A percentile compares a stretch with the other conserved stretches of the same genome.
Evolutionary conservation across 2,329 filamentous ascomycete species (phyloP).

Genomic region (Fusarium buxicola): DNA sequence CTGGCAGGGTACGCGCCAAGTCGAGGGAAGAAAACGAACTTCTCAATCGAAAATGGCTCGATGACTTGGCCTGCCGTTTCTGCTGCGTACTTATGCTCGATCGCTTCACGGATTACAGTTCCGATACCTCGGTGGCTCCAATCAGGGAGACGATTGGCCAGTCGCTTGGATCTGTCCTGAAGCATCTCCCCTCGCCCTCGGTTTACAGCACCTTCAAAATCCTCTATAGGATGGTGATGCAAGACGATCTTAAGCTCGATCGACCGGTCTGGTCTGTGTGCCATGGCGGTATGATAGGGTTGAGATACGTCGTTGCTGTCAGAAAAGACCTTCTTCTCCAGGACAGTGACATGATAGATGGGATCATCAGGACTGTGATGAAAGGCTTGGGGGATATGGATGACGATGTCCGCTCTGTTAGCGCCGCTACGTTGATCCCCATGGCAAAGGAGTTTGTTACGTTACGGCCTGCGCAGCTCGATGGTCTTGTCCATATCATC

Average conservation of each 20-base stretch:
- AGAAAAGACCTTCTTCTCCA: conserved; percentile 90
- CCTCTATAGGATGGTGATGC: conserved; percentile 91
- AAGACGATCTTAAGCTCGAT: conserved; percentile 80
- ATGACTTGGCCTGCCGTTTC: conserved; percentile 93
- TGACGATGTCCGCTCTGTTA: conserved; percentile 96
- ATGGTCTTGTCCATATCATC: conserved; percentile 89
- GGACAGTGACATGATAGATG: conserved; percentile 88
- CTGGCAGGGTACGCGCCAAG: conserved; percentile 80
- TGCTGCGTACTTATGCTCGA: conserved; percentile 98
- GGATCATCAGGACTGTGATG: conserved; percentile 92
- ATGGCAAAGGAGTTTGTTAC: conserved; percentile 96
- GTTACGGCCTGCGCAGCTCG: conserved; percentile 81
- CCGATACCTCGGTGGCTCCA: conserved; percentile 95
- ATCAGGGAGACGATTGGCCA: conserved; percentile 97
- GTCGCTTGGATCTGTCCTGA: conserved; percentile 88
- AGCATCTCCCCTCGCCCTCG: conserved; percentile 81
- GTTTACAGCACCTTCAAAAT: conserved; percentile 88
- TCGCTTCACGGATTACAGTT: conserved; percentile 97
- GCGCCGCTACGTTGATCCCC: conserved; percentile 95
- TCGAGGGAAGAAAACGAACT: conserved; percentile 78
- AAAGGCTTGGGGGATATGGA: conserved; percentile 91
- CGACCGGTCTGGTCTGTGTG: conserved; percentile 91
- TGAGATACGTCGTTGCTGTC: conserved; percentile 95
- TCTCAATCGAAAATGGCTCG: conserved; percentile 87
- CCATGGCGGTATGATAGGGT: conserved; percentile 96